A percentile compares a stretch with the other conserved stretches of the same genome.
Conservation (phyloP, 345 rosid genomes). For the Psidium friedrichsthalianum region DNA sequence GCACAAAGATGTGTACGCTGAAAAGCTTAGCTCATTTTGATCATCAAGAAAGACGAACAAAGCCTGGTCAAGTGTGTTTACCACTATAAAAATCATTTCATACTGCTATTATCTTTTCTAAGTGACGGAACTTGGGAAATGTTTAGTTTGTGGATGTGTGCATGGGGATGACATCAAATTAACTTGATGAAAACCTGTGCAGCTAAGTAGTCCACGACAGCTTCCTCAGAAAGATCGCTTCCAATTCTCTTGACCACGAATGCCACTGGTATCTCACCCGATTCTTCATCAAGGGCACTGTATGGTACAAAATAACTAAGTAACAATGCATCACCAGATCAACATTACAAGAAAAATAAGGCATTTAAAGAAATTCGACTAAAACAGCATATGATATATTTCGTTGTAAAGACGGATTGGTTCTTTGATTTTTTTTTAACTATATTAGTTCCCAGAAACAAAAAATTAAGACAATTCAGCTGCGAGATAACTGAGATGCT, state of each 20-base stretch:
- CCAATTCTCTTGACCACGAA: conserved; percentile 53
- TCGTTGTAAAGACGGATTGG: background rate
- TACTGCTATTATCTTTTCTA: background rate
- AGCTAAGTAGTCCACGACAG: conserved; percentile 44
- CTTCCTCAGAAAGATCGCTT: conserved; percentile 32
- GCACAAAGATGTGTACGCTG: background rate
- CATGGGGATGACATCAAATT: background rate
- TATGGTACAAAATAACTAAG: background rate
- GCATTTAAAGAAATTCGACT: background rate
- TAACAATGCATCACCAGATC: background rate
- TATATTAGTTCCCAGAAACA: background rate
- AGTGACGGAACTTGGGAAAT: background rate
- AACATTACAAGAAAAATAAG: background rate
- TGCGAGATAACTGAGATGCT: background rate
- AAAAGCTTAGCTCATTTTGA: background rate
- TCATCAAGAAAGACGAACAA: background rate
- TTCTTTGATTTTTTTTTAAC: background rate
- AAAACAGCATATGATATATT: background rate
- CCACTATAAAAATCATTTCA: background rate
- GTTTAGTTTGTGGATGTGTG: background rate
- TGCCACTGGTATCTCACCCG: conserved; percentile 80
- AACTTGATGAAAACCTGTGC: conserved; percentile 30
- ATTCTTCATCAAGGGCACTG: conserved; percentile 39
- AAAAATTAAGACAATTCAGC: background rate
- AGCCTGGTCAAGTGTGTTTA: background rate